phyloP scores from a whole-genome alignment of 129 eudicot genomes.

The Ambrosia artemisiifolia region DNA sequence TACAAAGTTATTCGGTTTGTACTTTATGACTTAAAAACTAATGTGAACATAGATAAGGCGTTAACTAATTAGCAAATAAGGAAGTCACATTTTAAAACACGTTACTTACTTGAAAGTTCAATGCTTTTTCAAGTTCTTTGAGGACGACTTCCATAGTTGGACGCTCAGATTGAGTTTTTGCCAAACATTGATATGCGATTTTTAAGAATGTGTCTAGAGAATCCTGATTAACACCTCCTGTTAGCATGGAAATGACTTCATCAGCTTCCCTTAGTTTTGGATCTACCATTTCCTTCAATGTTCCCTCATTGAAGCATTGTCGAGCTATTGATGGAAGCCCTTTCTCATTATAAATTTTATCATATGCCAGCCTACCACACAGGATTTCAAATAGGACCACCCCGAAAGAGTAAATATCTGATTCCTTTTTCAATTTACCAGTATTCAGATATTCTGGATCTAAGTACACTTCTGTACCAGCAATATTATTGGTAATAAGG shows the following conservation, averaged over 20 bases:
- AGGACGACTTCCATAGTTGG: background rate
- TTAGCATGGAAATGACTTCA: background rate
- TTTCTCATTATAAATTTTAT: background rate
- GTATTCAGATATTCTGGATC: background rate
- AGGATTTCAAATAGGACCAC: slow-evolving; percentile 4
- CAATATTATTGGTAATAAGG: background rate
- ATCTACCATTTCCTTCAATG: background rate
- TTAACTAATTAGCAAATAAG: background rate
- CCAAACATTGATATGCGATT: slow-evolving; percentile 1
- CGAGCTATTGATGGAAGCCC: slow-evolving; percentile 6
- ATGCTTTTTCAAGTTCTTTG: background rate
- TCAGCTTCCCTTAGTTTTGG: background rate
- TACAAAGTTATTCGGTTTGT: background rate
- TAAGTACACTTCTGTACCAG: background rate
- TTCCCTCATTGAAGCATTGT: background rate
- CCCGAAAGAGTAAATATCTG: background rate
- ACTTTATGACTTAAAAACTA: background rate
- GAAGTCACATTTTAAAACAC: too few species aligned
- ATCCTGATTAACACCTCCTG: background rate
- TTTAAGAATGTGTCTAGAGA: background rate
- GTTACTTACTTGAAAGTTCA: slow-evolving; percentile 9
- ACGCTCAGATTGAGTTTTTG: background rate
- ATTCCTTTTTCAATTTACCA: background rate
- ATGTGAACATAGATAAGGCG: background rate
- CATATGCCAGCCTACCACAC: slow-evolving; percentile 9